Base-by-base conservation (phyloP, 2,329 filamentous ascomycete genomes). In the Fusarium buxicola region DNA sequence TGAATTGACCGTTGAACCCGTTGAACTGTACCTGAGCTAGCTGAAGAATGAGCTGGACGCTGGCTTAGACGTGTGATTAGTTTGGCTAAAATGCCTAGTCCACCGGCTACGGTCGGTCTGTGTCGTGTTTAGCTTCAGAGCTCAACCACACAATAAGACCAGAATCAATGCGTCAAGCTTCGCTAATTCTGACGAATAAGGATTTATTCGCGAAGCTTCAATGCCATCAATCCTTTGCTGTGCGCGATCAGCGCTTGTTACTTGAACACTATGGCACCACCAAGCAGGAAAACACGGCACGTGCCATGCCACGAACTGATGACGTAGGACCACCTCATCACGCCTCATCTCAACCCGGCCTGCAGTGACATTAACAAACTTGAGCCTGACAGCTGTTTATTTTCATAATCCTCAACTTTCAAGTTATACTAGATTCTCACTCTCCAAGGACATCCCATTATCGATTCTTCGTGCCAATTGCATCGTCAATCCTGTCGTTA, bases 241-340 rank as follows among this genome's bases (percentile, higher is more conserved):
- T 43, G 39, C 25, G 45, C 41, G 18, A 59, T 49, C 38, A 38
- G 25, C 24, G 60, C 60, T 53, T 53, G 62, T 62, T 61, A 38
- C 51, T 50, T 38, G 43, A 40, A 41, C 27, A 48, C 4, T 51
- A 61, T 64, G 44, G 41, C 41, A 61, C 35, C 40, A 65, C 68
- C 68, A 69, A 70, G 68, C 45, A 56, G 67, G 67, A 65, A 68
- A 53, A 49, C 36, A 32, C 67, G 67, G 67, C 67, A 69, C 57
- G 57, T 51, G 48, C 46, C 51, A 56, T 59, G 48, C 48, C 36
- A 48, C 45, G 32, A 54, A 36, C 41, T 41, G 35, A 71, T 71
- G 69, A 71, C 68, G 69, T 71, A 71, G 65, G 45, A 63, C 62
- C 55, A 65, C 51, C 64, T 65, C 57, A 56, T 60, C 56, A 16